These are phyloP conservation scores for Arachis monticola DNA, from an alignment of 331 rosid genomes.

Conservation along the genomic window DNA sequence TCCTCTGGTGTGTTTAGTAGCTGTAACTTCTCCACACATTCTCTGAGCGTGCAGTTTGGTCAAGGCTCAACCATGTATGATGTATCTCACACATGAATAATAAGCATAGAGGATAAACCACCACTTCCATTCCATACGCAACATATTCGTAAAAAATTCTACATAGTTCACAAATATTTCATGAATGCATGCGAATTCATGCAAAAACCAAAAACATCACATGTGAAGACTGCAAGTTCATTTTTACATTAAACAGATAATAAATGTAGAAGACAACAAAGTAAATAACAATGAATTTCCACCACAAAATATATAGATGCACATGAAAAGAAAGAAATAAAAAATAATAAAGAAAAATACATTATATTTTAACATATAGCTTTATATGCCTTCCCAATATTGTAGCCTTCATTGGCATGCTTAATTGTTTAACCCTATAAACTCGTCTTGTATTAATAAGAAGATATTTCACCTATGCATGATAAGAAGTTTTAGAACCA, in stretches of 20 bases:
- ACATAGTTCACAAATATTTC: conserved; percentile 14
- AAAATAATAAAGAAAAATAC: not conserved
- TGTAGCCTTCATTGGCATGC: conserved; percentile 22
- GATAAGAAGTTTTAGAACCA: conserved; percentile 35
- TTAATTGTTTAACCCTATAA: conserved; percentile 17
- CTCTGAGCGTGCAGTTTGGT: conserved; percentile 72
- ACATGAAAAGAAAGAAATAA: conserved; percentile 25
- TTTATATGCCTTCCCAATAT: conserved; percentile 18
- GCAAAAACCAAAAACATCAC: conserved; percentile 29
- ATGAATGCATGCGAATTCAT: not conserved
- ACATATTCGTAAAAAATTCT: conserved; percentile 33
- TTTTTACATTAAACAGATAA: conserved; percentile 20
- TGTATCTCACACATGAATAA: conserved; percentile 31
- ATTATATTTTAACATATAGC: conserved; percentile 18
- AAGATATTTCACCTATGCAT: conserved; percentile 22
- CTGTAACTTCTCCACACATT: conserved; percentile 76
- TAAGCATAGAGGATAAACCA: conserved; percentile 18
- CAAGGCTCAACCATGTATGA: conserved; percentile 54
- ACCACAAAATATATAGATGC: conserved; percentile 5
- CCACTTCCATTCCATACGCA: conserved; percentile 22
- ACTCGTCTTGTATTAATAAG: not conserved
- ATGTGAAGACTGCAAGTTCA: conserved; percentile 29
- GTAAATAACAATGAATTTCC: conserved; percentile 19
- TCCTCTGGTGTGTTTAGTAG: conserved; percentile 75
- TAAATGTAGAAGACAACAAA: not conserved